These are phyloP conservation scores for Megacollybia marginata DNA, from an alignment of 768 basidiomycete species.

Conservation along the genomic window DNA sequence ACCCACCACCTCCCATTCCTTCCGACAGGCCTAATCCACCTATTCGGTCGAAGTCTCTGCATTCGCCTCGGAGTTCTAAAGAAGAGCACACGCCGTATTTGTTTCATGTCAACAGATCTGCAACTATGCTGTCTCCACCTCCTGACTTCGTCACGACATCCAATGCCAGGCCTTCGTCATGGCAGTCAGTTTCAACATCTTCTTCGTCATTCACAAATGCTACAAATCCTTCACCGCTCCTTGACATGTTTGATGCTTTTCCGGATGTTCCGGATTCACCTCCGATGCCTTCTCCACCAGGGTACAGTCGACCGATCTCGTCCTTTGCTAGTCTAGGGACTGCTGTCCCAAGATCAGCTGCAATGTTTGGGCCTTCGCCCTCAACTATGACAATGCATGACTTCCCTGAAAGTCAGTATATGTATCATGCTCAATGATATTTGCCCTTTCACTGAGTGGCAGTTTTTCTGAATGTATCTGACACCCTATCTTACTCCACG, in stretches of 20 bases:
- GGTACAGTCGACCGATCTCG: neutral
- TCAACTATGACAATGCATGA: too few relatives aligned
- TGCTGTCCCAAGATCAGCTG: too few relatives aligned
- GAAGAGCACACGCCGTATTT: slow-evolving; percentile 8
- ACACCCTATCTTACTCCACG: too few relatives aligned
- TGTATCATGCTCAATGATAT: too few relatives aligned
- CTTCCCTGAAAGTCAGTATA: too few relatives aligned
- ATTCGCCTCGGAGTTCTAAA: slow-evolving; percentile 11
- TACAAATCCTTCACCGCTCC: slow-evolving; percentile 32
- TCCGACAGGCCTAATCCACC: slow-evolving; percentile 4
- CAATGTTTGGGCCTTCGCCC: too few relatives aligned
- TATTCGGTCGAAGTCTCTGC: slow-evolving; percentile 3
- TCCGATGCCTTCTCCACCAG: slow-evolving; percentile 21
- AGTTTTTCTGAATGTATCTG: too few relatives aligned
- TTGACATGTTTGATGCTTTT: slow-evolving; percentile 68
- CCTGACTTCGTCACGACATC: slow-evolving; percentile 2
- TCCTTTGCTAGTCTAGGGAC: neutral
- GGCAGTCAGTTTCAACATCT: slow-evolving; percentile 36
- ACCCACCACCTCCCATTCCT: slow-evolving; percentile 8
- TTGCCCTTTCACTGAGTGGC: too few relatives aligned
- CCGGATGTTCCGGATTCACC: slow-evolving; percentile 56
- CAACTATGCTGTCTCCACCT: neutral
- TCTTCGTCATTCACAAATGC: slow-evolving; percentile 18
- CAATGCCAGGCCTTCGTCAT: slow-evolving; percentile 31
- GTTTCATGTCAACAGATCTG: slow-evolving; percentile 2